Base-by-base conservation (phyloP, 2,329 filamentous ascomycete species). In the Penicillium sp. region DNA sequence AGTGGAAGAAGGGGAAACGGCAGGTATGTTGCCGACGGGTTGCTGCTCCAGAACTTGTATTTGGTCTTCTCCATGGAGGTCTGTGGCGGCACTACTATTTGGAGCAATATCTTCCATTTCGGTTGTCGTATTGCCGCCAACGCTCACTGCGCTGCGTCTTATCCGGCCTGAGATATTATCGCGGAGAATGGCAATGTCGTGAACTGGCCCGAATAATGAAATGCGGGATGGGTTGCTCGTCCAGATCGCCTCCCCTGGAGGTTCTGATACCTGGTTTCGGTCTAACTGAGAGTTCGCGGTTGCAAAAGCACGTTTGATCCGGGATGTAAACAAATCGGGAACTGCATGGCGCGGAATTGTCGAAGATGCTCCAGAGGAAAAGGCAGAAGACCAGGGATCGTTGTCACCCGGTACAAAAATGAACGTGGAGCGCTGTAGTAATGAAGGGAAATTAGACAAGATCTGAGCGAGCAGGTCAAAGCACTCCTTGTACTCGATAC, bases 341-440 rank as follows among this genome's bases (percentile, higher is more conserved):
- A 99, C 86, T 0, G 85, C 79, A 66, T 68, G 81, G 70, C 68
- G 82, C 50, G 73, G 82, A 63, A 81, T 79, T 70, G 72, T 80
- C 71, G 77, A 83, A 6, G 79, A 75, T 52, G 79, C 79, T 26
- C 81, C 81, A 45, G 76, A 74, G 35, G 81, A 80, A 74, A 96
- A 97, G 2, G 93, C 86, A 0, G 92, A 96, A 5, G 90, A 87
- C 95, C 95, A 99, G n/a, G 92, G 93, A 75, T 99, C 95, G 74
- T 97, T 96, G 78, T 98, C 94, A 31, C 95, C 95, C 0, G 95
- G 95, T 0, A 98, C 91, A 73, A 99, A 97, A 35, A 97, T 83
- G 75, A 98, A 97, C 0, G 91, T 94, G 5, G 91, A 90, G 29
- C 86, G 85, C 60, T 90, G 89, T 48, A 98, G 85, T 15, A 99